phyloP scores from a whole-genome alignment of 106 monocot species.

The Dendrobium officinale region DNA sequence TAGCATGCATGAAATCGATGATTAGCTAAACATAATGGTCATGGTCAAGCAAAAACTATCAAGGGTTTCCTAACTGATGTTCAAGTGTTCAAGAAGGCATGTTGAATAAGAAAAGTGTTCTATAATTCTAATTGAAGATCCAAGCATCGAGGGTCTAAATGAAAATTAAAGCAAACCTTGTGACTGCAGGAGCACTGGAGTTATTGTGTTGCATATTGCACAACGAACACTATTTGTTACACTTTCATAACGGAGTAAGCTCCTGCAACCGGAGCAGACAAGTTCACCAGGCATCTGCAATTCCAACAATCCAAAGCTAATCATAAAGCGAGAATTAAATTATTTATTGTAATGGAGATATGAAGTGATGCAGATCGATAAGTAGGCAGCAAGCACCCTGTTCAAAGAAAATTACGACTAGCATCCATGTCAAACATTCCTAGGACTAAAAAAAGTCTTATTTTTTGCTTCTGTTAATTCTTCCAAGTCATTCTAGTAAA shows the following conservation, averaged over 20 bases:
- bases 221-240: constrained; percentile 57
- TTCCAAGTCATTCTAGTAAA: not conserved
- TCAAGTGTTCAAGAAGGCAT: not conserved
- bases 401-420: not conserved
- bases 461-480: not conserved
- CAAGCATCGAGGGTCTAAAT: not conserved
- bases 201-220: constrained; percentile 59
- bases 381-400: not conserved
- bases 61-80: not conserved
- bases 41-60: not conserved
- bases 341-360: not conserved
- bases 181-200: constrained; percentile 14
- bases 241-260: constrained; percentile 44
- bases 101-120: not conserved
- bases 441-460: not conserved
- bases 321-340: not conserved
- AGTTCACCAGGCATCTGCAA: constrained; percentile 61
- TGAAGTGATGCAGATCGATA: not conserved
- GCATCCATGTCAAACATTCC: not conserved
- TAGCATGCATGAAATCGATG: not conserved
- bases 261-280: constrained; percentile 64
- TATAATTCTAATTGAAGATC: not conserved
- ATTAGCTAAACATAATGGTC: not conserved
- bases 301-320: constrained; percentile 2
- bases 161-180: constrained; percentile 23